Base-by-base conservation (phyloP, 1,139 yeast species). In the Sugiyamaella paludigena region DNA sequence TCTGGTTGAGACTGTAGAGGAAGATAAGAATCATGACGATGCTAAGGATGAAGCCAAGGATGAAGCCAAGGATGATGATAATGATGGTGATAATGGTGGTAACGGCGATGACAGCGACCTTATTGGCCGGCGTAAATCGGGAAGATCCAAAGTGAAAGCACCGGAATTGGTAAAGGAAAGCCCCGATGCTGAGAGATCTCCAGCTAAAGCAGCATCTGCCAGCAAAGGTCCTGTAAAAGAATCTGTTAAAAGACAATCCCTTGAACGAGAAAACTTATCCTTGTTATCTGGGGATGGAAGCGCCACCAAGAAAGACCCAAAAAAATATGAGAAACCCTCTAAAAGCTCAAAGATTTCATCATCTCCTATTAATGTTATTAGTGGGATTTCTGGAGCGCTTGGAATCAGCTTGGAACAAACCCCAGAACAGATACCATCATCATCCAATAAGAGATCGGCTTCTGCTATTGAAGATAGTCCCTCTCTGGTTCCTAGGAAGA, bases 331-430 rank as follows among this genome's bases (percentile, higher is more conserved):
- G 15, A 35, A 28, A 5, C 38, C 38, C 7, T 15, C 38, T 3
- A 36, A 26, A 19, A 19, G 5, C 5, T 19, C 24, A 5, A 4
- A 5, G 24, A 3, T 19, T 19, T 19, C 5, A 19, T 5, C 24
- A 4, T 4, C 5, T 5, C 3, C 24, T 19, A 19, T 5, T 36
- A 19, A 24, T 10, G 24, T 7, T 26, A 29, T n/a, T 15, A 29
- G 34, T 12, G 36, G 8, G 1, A 33, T 42, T 15, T 24, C 40
- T 35, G 28, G 36, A 4, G 40, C 45, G 7, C 40, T 42, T 28
- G 45, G 45, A 42, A 28, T 42, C 34, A 29, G n/a, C 30, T 19
- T 36, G 15, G 45, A 42, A 16, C 34, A 35, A n/a, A 36, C 40
- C 9, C 40, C 40, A 13, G 24, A 19, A 19, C 5, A 3, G 24